Base-by-base conservation (phyloP, 2,329 filamentous ascomycete species). In the Gnomoniopsis smithogilvyi region DNA sequence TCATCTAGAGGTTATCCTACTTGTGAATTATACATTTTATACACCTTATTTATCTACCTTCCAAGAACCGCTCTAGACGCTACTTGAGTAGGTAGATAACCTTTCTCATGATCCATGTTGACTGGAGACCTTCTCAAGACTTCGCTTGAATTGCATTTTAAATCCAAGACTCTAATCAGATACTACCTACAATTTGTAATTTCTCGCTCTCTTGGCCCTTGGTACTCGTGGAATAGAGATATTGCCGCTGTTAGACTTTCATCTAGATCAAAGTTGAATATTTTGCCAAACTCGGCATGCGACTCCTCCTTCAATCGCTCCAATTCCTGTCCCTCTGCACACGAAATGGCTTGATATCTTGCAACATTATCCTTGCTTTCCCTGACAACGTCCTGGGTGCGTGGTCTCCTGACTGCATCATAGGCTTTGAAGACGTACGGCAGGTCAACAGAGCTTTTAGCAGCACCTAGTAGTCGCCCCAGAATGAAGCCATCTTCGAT, bases 401-500 rank as follows among this genome's bases (percentile, higher is more conserved):
- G 51, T 1, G 64, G 56, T 21, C 62, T 56, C 3, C 63, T 46
- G 2, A 58, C 56, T 1, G 24, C 3, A 26, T 65, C 58, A 51
- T 59, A 66, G 2, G 47, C 61, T 55, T 51, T 14, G 38, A 64
- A 61, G 10, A 57, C 64, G 11, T 48, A 17, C 3, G 45, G 38
- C 2, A 64, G 26, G n/a, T 64, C 59, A 11, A 33, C 30, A 0
- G 48, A 15, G 11, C 22, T 38, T 1, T 51, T 33, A 30, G 52
- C 50, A 2, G 56, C 49, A 6, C 54, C 51, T 15, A 66, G 50
- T 24, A 66, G 54, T 12, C 54, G 34, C 1, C 56, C 56, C 22
- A 66, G 50, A 19, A 64, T 50, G 14, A 60, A 46, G 1, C 58
- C 56, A 51, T 65, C 64, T 50, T 66, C 64, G 11, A 66, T 58